These are phyloP conservation scores for Patellaria atrata DNA, from an alignment of 495 filamentous ascomycete species.

Conservation along the genomic window DNA sequence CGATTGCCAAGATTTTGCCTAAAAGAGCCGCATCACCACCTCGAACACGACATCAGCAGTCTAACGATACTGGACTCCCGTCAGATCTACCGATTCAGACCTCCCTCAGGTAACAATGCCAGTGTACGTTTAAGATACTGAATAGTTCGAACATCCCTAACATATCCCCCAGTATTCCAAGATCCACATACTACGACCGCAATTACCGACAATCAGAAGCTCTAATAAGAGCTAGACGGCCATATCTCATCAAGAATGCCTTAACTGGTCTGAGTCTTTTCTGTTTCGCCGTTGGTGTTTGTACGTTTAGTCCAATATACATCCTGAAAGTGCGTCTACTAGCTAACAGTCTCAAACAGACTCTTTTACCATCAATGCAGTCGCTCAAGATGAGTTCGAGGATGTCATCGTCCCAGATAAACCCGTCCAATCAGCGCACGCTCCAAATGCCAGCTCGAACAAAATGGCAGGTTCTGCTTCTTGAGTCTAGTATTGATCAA, in stretches of 20 bases:
- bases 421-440: conserved; percentile 10
- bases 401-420: conserved; percentile 50
- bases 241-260: conserved; percentile 82
- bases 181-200: conserved; percentile 80
- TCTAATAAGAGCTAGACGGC: conserved; percentile 76
- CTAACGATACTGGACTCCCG: too few species aligned
- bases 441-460: not conserved
- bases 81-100: too few species aligned
- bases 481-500: too few species aligned
- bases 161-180: conserved; percentile 40
- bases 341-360: conserved; percentile 44
- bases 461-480: too few species aligned
- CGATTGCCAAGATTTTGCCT: not conserved
- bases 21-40: too few species aligned
- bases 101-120: too few species aligned
- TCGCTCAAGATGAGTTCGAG: conserved; percentile 96
- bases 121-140: conserved; percentile 1
- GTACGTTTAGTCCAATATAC: conserved; percentile 45
- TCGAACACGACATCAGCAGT: too few species aligned
- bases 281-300: conserved; percentile 60
- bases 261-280: conserved; percentile 56
- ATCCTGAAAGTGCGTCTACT: conserved; percentile 3
- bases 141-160: not conserved
- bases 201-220: conserved; percentile 65
- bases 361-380: conserved; percentile 69